Conservation (phyloP, 192 early-diverging fungal genomes). For the Entomortierella lignicola region DNA sequence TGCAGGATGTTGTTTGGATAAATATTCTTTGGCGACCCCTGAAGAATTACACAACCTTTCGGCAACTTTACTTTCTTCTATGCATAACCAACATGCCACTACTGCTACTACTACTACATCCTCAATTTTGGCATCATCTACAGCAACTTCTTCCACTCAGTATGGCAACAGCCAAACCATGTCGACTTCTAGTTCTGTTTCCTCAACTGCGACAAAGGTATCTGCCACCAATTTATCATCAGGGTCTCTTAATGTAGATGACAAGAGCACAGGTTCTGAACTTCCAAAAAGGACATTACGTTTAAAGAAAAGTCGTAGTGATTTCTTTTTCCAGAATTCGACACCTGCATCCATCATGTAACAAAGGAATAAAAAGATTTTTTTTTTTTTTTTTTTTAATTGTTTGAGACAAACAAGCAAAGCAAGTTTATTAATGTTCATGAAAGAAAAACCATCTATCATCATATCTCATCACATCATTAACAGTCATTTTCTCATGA, state of each 20-base stretch:
- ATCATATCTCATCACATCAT: too few species aligned
- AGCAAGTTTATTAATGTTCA: too few species aligned
- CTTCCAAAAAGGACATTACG: constrained; percentile 6
- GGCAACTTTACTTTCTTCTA: not conserved
- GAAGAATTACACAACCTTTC: constrained; percentile 26
- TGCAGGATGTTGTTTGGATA: constrained; percentile 39
- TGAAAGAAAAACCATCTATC: too few species aligned
- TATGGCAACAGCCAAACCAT: too few species aligned
- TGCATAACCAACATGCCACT: not conserved
- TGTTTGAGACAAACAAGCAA: not conserved
- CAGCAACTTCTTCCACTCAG: too few species aligned
- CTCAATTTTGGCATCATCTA: too few species aligned
- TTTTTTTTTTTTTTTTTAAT: too few species aligned
- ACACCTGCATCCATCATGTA: constrained; percentile 30
- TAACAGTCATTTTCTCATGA: too few species aligned
- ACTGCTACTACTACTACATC: not conserved
- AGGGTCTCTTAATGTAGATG: too few species aligned
- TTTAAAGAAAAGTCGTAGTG: constrained; percentile 47
- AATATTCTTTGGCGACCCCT: constrained; percentile 28
- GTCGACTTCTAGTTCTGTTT: not conserved
- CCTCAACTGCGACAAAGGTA: constrained; percentile 8
- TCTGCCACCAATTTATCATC: too few species aligned
- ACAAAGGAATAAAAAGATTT: not conserved
- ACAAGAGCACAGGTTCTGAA: too few species aligned
- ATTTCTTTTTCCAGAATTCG: constrained; percentile 51